Evolutionary conservation across 176 grass and related monocot species (phyloP).

Genomic region (Carex kokanica): DNA sequence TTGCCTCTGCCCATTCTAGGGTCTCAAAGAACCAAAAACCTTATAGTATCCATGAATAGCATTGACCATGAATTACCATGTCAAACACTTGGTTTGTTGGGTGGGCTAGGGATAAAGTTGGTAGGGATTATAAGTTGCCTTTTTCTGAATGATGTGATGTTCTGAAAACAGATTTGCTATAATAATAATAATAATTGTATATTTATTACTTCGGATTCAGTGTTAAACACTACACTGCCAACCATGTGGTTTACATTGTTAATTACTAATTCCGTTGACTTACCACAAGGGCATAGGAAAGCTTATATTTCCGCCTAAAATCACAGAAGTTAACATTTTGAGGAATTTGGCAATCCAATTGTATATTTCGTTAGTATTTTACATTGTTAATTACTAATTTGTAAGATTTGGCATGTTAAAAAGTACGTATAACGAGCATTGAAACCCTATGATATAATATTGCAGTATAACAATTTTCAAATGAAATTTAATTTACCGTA

Average conservation of each 20-base stretch:
- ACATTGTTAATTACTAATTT: neutral
- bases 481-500: neutral
- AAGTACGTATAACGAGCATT: neutral
- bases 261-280: too few relatives aligned
- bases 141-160: neutral
- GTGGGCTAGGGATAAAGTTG: neutral
- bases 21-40: neutral
- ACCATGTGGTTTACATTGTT: neutral
- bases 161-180: neutral
- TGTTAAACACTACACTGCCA: neutral
- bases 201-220: neutral
- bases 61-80: neutral
- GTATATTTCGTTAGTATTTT: neutral
- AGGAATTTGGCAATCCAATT: neutral
- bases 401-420: neutral
- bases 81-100: neutral
- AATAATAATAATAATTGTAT: neutral
- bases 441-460: neutral
- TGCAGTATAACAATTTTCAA: neutral
- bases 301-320: neutral
- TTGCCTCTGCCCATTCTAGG: neutral
- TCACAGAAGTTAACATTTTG: neutral
- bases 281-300: neutral
- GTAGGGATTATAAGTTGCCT: neutral
- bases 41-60: neutral